phyloP scores from a whole-genome alignment of 2,329 filamentous ascomycete genomes.

The Pseudopithomyces chartarum region DNA sequence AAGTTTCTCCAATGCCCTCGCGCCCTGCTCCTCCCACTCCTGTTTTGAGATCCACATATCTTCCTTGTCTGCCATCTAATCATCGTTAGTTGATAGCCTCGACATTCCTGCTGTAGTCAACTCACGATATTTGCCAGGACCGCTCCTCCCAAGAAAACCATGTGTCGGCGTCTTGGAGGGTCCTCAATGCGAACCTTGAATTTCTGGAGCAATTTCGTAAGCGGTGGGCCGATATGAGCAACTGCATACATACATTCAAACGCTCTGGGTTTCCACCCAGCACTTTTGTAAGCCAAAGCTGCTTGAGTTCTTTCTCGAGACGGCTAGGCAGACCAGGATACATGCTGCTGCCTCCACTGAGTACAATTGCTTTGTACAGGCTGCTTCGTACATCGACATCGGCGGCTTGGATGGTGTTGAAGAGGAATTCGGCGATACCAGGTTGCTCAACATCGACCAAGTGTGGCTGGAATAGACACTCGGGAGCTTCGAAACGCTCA shows the following conservation, averaged over 20 bases:
- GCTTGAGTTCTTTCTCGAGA: constrained; percentile 97
- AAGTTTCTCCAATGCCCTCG: constrained; percentile 85
- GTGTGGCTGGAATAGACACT: constrained; percentile 98
- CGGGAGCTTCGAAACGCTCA: constrained; percentile 96
- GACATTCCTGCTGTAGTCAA: constrained; percentile 8
- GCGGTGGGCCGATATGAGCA: constrained; percentile 11
- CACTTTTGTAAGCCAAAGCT: constrained; percentile 94
- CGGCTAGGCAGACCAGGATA: constrained; percentile 94
- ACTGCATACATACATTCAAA: constrained; percentile 62
- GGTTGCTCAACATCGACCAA: constrained; percentile 97
- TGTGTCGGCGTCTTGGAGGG: constrained; percentile 91
- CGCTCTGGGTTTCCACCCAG: constrained; percentile 90
- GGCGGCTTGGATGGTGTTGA: constrained; percentile 97
- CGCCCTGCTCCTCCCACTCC: constrained; percentile 94
- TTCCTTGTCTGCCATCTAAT: constrained; percentile 92
- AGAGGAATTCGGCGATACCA: constrained; percentile 94
- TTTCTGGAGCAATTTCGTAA: constrained; percentile 62
- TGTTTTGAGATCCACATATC: constrained; percentile 98
- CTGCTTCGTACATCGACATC: constrained; percentile 94
- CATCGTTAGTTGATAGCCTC: not conserved
- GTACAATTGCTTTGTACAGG: constrained; percentile 94
- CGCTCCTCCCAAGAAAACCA: constrained; percentile 98
- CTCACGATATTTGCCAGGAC: constrained; percentile 89
- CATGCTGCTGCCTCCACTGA: constrained; percentile 98
- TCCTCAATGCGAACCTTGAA: constrained; percentile 99